Evolutionary conservation across 768 basidiomycete genomes (phyloP).

Genomic region (Trametes maxima): DNA sequence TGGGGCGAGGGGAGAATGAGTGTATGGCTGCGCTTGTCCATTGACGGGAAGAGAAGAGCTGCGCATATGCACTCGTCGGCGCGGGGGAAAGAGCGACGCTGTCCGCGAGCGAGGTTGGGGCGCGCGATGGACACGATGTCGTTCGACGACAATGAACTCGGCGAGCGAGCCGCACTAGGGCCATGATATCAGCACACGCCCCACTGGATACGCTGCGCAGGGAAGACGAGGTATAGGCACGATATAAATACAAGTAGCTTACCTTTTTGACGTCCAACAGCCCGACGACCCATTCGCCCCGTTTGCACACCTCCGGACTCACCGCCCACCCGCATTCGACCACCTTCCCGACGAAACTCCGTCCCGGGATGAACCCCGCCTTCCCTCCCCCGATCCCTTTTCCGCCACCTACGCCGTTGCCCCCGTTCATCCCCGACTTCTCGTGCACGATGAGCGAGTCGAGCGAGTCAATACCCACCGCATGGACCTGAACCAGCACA

Average conservation of each 20-base stretch:
- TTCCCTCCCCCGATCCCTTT: constrained; percentile 36
- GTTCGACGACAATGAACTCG: constrained; percentile 86
- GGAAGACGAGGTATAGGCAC: neutral
- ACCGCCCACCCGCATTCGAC: constrained; percentile 85
- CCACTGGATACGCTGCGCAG: neutral
- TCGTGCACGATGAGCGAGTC: constrained; percentile 71
- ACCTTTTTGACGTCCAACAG: constrained; percentile 82
- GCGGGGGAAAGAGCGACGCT: constrained; percentile 32
- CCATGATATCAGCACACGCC: constrained; percentile 19
- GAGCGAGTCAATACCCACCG: constrained; percentile 78
- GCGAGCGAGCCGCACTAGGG: constrained; percentile 79
- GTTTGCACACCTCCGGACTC: constrained; percentile 54
- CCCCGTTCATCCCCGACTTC: constrained; percentile 30
- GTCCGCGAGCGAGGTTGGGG: constrained; percentile 50
- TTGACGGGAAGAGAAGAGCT: constrained; percentile 29
- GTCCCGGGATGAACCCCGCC: constrained; percentile 78
- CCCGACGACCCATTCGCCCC: constrained; percentile 89
- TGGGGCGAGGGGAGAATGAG: constrained; percentile 23
- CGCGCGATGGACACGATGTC: constrained; percentile 72
- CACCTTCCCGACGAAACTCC: constrained; percentile 84
- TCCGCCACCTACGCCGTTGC: constrained; percentile 18
- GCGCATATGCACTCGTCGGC: constrained; percentile 28
- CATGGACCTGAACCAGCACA: constrained; percentile 87
- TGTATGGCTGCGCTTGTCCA: constrained; percentile 16
- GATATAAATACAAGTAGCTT: constrained; percentile 28